Conservation (phyloP, 2,329 filamentous ascomycete genomes). For the Penicillium sp. region DNA sequence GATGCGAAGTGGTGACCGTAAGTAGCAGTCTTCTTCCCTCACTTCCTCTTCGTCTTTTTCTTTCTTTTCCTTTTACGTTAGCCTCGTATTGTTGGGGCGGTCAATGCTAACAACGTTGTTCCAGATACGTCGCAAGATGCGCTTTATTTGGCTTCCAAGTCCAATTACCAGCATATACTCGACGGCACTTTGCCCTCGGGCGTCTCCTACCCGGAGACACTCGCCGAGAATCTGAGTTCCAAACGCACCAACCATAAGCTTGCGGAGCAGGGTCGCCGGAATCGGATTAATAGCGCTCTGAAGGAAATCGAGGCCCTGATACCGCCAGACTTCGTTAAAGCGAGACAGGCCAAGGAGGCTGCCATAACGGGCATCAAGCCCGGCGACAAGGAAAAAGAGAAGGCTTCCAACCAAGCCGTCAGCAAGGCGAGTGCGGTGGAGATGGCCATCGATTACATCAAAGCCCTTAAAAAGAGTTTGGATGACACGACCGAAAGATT, state of each 20-base stretch:
- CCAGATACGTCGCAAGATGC: constrained; percentile 56
- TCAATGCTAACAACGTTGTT: constrained; percentile 14
- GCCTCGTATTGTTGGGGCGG: neutral
- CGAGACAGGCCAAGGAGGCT: constrained; percentile 40
- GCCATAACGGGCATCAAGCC: constrained; percentile 39
- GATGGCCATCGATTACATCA: constrained; percentile 93
- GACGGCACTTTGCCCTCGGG: constrained; percentile 90
- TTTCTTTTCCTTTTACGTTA: neutral
- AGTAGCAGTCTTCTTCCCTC: constrained; percentile 36
- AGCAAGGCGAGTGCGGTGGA: constrained; percentile 99
- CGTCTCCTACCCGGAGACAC: constrained; percentile 82
- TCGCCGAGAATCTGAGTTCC: constrained; percentile 90
- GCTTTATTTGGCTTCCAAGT: constrained; percentile 86
- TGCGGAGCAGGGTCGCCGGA: constrained; percentile 90
- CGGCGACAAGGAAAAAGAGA: constrained; percentile 52
- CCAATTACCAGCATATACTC: constrained; percentile 95
- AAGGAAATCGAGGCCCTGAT: constrained; percentile 86
- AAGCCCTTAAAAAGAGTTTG: constrained; percentile 72
- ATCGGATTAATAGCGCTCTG: constrained; percentile 90
- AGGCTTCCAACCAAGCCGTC: constrained; percentile 57
- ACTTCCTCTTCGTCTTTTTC: no score
- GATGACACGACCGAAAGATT: constrained; percentile 63
- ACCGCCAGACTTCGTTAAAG: constrained; percentile 55
- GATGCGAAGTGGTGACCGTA: constrained; percentile 67
- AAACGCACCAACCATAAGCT: constrained; percentile 98